Evolutionary conservation across 2,329 filamentous ascomycete genomes (phyloP), one percentile per base, ranked within the genome.

Genomic region (Talaromyces sp.): DNA sequence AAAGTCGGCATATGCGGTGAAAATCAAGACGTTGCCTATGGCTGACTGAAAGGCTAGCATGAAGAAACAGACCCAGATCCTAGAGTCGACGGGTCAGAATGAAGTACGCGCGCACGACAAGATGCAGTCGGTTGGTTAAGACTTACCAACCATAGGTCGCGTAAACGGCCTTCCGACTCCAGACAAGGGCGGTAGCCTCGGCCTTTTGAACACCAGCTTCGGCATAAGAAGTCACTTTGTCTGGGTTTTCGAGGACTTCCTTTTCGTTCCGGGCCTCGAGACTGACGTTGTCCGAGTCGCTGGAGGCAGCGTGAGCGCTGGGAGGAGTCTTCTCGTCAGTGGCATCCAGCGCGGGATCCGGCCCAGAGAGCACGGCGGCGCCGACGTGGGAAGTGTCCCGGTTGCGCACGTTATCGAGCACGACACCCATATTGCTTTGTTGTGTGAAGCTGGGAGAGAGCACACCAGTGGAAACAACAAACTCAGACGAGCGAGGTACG

Each of bases 1-100:
- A 66, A 84, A 88, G 23, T 76, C 76, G 64, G 80, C 81, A 54
- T 82, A 85, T 34, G 83, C 81, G 57, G 78, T 81, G 31, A 80
- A 77, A 30, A 76, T 76, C 50, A 85, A 67, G 56, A 76, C 77
- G 60, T 69, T 69, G 52, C 78, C 74, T 40, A 79, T 76, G 6
- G 72, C 71, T 2, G 74, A 74, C 64, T 81, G 78, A 30, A 81
- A 69, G 0, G 78, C 75, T 60, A 80, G 71, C 67, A 80, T 75
- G 60, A 80, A 79, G 69, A 77, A 80, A 60, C 75, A 73, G 27
- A 80, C 62, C 75, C 76, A 81, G 65, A 82, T 80, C 78, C 75
- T 76, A 27, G 23, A 9, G 44, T 58, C 64, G 56, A 30, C 1
- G 23, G 36, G 36, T 40, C 5, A 40, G 36, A 6, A 14, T 40